A percentile compares a stretch with the other conserved stretches of the same genome.
These are phyloP conservation scores for Ogataea hybrid DNA, from an alignment of 1,139 yeast species.

Conservation along the genomic window DNA sequence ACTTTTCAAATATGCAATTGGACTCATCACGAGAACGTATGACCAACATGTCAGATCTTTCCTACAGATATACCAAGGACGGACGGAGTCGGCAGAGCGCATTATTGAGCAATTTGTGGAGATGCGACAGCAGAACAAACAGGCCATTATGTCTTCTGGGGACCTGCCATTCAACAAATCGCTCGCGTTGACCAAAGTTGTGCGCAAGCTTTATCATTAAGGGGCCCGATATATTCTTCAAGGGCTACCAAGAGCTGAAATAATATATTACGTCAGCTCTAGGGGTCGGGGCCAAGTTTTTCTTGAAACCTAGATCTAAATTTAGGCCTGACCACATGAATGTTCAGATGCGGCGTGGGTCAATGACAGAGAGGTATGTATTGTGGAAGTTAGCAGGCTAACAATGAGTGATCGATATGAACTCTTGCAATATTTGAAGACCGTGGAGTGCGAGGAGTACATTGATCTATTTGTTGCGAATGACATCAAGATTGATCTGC, in stretches of 20 bases:
- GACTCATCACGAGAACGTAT: slow-evolving; percentile 5
- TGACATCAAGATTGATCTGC: slow-evolving; percentile 58
- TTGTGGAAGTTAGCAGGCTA: neutral
- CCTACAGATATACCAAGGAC: slow-evolving; percentile 3
- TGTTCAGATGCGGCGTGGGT: neutral
- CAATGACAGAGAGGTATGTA: slow-evolving; percentile 11
- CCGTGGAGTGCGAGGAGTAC: slow-evolving; percentile 29
- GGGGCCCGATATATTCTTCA: neutral
- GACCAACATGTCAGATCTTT: slow-evolving; percentile 5
- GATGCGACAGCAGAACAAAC: slow-evolving; percentile 11
- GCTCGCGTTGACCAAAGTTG: slow-evolving; percentile 16
- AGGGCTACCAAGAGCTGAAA: neutral
- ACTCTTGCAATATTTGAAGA: slow-evolving; percentile 27
- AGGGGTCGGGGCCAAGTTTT: neutral
- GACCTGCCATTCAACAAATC: slow-evolving; percentile 13
- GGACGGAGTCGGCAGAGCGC: neutral
- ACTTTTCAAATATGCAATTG: slow-evolving; percentile 3
- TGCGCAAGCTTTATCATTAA: slow-evolving; percentile 15
- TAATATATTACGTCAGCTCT: slow-evolving; percentile 1
- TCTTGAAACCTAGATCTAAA: neutral
- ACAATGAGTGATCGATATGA: slow-evolving; percentile 14
- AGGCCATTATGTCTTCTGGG: slow-evolving; percentile 2
- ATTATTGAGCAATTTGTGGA: slow-evolving; percentile 14
- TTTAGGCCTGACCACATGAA: neutral
- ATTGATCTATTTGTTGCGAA: slow-evolving; percentile 34